These are phyloP conservation scores for Amanita inopinata DNA, from an alignment of 768 basidiomycete genomes.

Conservation along the genomic window DNA sequence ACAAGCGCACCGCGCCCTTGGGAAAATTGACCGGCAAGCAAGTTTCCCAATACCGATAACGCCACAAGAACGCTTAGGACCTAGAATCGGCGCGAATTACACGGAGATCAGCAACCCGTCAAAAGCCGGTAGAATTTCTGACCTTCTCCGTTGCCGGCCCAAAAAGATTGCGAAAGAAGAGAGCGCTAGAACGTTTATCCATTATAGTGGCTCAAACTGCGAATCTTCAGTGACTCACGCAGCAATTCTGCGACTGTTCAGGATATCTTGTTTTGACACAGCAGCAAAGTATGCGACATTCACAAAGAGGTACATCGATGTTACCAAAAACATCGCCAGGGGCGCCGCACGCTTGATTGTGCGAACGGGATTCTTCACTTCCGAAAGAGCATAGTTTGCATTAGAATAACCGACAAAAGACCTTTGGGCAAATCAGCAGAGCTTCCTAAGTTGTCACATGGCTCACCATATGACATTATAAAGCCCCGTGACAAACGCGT, in stretches of 20 bases:
- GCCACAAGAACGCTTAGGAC: conserved; percentile 27
- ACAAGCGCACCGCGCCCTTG: background rate
- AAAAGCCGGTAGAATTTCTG: background rate
- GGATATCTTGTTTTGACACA: conserved; percentile 57
- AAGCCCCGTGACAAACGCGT: conserved; percentile 41
- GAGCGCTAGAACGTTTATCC: conserved; percentile 47
- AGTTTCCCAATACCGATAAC: conserved; percentile 49
- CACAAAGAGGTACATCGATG: conserved; percentile 47
- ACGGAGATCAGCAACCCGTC: background rate
- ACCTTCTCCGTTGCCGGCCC: conserved; percentile 41
- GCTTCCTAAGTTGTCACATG: background rate
- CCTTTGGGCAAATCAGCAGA: background rate
- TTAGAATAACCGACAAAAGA: conserved; percentile 55
- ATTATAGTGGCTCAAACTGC: conserved; percentile 45
- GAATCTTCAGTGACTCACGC: background rate
- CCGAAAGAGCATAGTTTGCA: conserved; percentile 58
- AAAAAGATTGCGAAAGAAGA: conserved; percentile 60
- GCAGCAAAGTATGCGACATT: conserved; percentile 63
- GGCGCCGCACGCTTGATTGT: conserved; percentile 61
- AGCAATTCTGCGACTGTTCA: conserved; percentile 13
- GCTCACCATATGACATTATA: conserved; percentile 29
- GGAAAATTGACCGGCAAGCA: conserved; percentile 34
- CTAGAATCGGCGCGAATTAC: too few relatives aligned
- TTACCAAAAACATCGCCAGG: conserved; percentile 42
- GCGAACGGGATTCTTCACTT: conserved; percentile 50